These are phyloP conservation scores for Candida coleopterorum DNA, from an alignment of 805 yeast species.

Conservation along the genomic window DNA sequence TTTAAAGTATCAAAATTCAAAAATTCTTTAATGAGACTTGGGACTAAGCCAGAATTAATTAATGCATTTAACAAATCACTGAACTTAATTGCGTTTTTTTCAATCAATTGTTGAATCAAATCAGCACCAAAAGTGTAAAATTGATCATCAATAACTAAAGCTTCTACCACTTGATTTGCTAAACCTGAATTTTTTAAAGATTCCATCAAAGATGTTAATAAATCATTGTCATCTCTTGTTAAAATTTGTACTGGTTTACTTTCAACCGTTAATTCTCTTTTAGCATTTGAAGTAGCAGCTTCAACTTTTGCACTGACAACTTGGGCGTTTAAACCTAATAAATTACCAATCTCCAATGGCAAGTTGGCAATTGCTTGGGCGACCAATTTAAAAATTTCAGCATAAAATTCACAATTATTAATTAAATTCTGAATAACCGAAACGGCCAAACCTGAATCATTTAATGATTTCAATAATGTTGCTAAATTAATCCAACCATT, in stretches of 20 bases:
- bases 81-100: slow-evolving; percentile 24
- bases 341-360: slow-evolving; percentile 20
- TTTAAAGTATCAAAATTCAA: slow-evolving; percentile 34
- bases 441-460: slow-evolving; percentile 39
- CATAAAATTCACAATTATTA: slow-evolving; percentile 35
- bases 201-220: slow-evolving; percentile 35
- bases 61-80: slow-evolving; percentile 25
- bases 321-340: slow-evolving; percentile 20
- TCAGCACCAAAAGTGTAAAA: slow-evolving; percentile 37
- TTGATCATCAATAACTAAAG: slow-evolving; percentile 32
- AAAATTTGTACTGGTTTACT: slow-evolving; percentile 4
- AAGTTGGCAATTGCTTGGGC: slow-evolving; percentile 26
- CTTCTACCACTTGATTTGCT: slow-evolving; percentile 32
- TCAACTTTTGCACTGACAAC: slow-evolving; percentile 9
- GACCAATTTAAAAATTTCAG: slow-evolving; percentile 35
- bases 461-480: slow-evolving; percentile 35
- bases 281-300: slow-evolving; percentile 6
- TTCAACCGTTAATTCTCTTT: slow-evolving; percentile 11
- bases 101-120: slow-evolving; percentile 27
- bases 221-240: slow-evolving; percentile 12
- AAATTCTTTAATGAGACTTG: slow-evolving; percentile 33
- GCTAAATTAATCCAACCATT: slow-evolving; percentile 27
- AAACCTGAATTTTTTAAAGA: slow-evolving; percentile 41
- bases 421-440: slow-evolving; percentile 32
- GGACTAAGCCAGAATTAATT: slow-evolving; percentile 33